phyloP scores from a whole-genome alignment of 2,329 filamentous ascomycete species.

The Botryotinia globosa region DNA sequence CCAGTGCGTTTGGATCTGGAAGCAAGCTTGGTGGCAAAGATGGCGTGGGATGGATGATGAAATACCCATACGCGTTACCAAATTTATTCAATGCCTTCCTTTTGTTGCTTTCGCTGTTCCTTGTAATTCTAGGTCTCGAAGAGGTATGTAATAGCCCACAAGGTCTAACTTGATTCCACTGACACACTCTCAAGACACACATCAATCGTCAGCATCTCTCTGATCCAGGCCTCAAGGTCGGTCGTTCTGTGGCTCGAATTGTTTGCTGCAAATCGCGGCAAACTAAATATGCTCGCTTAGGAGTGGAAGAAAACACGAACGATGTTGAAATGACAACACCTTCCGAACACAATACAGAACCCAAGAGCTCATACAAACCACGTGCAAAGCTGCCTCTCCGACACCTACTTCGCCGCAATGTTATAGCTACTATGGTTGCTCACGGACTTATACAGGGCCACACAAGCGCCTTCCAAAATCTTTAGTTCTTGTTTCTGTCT shows the following conservation, averaged over 20 bases:
- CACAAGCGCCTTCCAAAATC: not conserved
- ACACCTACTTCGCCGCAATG: not conserved
- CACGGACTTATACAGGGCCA: not conserved
- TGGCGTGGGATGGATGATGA: not conserved
- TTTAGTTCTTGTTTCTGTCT: not conserved
- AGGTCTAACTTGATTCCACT: not conserved
- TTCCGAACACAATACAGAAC: not conserved
- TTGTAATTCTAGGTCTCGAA: not conserved
- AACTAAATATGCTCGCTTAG: not conserved
- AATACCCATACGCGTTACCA: not conserved
- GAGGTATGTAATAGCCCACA: not conserved
- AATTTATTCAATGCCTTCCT: not conserved
- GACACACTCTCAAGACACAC: not conserved
- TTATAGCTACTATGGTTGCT: not conserved
- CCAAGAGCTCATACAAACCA: not conserved
- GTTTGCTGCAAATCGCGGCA: not conserved
- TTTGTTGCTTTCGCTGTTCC: not conserved
- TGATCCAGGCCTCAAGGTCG: not conserved
- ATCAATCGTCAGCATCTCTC: not conserved
- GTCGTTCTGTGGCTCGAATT: not conserved
- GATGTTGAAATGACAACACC: conserved; percentile 3
- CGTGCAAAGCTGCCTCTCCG: not conserved
- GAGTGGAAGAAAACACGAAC: not conserved
- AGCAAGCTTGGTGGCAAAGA: not conserved
- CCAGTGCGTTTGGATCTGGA: not conserved